These are phyloP conservation scores for Penicillium samsonianum DNA, from an alignment of 495 filamentous ascomycete genomes.

Conservation along the genomic window DNA sequence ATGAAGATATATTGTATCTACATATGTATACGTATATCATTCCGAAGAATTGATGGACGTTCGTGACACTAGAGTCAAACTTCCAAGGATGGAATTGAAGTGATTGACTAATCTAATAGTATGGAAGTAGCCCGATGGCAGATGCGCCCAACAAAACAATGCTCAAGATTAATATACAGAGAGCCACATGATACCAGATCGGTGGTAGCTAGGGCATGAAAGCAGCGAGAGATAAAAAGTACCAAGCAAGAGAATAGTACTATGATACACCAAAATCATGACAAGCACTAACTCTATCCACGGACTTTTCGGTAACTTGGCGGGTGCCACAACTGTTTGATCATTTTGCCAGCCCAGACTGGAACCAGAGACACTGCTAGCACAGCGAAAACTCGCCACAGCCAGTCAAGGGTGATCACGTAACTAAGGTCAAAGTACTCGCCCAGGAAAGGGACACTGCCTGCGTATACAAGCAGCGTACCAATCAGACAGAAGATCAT, in stretches of 20 bases:
- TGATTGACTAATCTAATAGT: neutral
- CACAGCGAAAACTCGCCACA: conserved; percentile 85
- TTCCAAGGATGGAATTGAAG: neutral
- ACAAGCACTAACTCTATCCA: conserved; percentile 34
- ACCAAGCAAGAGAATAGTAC: neutral
- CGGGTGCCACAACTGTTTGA: conserved; percentile 80
- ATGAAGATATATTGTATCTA: no score
- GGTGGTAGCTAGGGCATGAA: neutral
- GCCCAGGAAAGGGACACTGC: conserved; percentile 81
- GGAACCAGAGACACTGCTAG: conserved; percentile 77
- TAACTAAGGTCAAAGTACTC: conserved; percentile 88
- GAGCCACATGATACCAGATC: conserved; percentile 1
- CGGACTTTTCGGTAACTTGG: conserved; percentile 96
- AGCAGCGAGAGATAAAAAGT: neutral
- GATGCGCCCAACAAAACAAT: neutral
- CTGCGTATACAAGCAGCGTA: conserved; percentile 77
- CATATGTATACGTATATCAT: no score
- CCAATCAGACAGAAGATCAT: conserved; percentile 86
- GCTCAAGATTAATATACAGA: conserved; percentile 6
- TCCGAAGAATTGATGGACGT: no score
- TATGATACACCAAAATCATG: neutral
- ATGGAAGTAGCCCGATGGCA: neutral
- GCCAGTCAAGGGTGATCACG: conserved; percentile 75
- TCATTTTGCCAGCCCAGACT: conserved; percentile 81
- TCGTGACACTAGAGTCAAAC: no score